phyloP scores from a whole-genome alignment of 2,329 filamentous ascomycete genomes.

The Iodosphaeria phyllophila region DNA sequence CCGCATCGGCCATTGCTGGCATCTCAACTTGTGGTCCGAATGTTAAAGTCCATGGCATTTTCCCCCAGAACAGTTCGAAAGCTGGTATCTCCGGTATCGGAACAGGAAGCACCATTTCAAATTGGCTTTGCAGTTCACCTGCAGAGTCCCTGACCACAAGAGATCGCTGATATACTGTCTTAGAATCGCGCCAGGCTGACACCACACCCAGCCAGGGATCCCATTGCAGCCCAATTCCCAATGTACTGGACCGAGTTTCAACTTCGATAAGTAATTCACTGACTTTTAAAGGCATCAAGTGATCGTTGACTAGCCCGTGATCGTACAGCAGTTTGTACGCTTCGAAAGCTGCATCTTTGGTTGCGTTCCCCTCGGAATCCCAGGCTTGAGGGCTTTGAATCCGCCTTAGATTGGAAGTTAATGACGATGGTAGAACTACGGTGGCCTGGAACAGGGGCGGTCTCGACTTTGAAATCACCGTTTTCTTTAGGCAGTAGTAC shows the following conservation, averaged over 20 bases:
- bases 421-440: slow-evolving; percentile 51
- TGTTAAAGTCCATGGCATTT: slow-evolving; percentile 17
- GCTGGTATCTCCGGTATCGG: slow-evolving; percentile 16
- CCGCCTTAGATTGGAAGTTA: slow-evolving; percentile 42
- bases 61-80: slow-evolving; percentile 22
- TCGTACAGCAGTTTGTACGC: slow-evolving; percentile 54
- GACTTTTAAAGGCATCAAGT: slow-evolving; percentile 47
- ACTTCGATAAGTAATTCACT: slow-evolving; percentile 19
- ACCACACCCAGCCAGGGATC: slow-evolving; percentile 29
- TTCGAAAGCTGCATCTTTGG: slow-evolving; percentile 67
- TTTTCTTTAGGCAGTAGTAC: slow-evolving; percentile 42
- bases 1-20: too few species aligned
- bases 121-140: slow-evolving; percentile 14
- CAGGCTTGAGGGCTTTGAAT: slow-evolving; percentile 36
- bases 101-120: slow-evolving; percentile 24
- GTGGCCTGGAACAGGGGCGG: slow-evolving; percentile 27
- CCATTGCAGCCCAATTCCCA: slow-evolving; percentile 17
- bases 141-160: slow-evolving; percentile 17
- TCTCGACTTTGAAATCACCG: slow-evolving; percentile 8
- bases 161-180: slow-evolving; percentile 12
- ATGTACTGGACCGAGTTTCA: slow-evolving; percentile 16
- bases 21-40: slow-evolving; percentile 6
- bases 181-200: slow-evolving; percentile 20
- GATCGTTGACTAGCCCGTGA: slow-evolving; percentile 55
- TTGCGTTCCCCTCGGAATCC: slow-evolving; percentile 52